Evolutionary conservation across 2,329 filamentous ascomycete genomes (phyloP).

Genomic region (Clonostachys rosea): DNA sequence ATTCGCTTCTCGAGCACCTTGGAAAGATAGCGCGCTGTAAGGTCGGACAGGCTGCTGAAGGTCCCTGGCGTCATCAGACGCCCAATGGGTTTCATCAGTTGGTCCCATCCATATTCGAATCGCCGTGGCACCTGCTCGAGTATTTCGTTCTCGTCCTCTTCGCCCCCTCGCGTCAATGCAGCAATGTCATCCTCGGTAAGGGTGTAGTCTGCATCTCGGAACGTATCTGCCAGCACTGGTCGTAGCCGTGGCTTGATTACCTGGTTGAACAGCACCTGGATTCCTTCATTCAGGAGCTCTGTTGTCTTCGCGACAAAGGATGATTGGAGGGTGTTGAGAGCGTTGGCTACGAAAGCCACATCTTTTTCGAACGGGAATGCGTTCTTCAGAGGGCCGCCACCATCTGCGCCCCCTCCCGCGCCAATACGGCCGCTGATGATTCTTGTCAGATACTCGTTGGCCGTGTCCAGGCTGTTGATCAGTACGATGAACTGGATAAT

Average conservation of each 20-base stretch:
- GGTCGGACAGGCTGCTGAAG: conserved; percentile 70
- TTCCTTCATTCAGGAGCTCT: conserved; percentile 79
- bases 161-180: conserved; percentile 48
- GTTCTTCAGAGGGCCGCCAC: conserved; percentile 40
- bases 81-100: conserved; percentile 77
- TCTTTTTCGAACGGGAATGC: conserved; percentile 82
- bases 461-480: conserved; percentile 92
- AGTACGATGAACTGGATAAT: conserved; percentile 87
- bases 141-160: conserved; percentile 46
- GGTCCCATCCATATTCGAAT: conserved; percentile 83
- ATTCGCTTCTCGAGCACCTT: conserved; percentile 83
- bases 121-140: conserved; percentile 70
- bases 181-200: conserved; percentile 57
- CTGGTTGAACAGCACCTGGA: conserved; percentile 81
- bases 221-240: conserved; percentile 80
- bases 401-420: conserved; percentile 3
- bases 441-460: conserved; percentile 83
- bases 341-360: conserved; percentile 60
- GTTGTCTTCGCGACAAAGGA: conserved; percentile 73
- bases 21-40: conserved; percentile 70
- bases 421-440: conserved; percentile 71
- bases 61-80: conserved; percentile 77
- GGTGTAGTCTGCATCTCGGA: conserved; percentile 87
- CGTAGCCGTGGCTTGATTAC: conserved; percentile 82
- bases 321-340: conserved; percentile 64